These are phyloP conservation scores for Nothopassalora personata DNA, from an alignment of 2,329 filamentous ascomycete genomes.

Conservation along the genomic window DNA sequence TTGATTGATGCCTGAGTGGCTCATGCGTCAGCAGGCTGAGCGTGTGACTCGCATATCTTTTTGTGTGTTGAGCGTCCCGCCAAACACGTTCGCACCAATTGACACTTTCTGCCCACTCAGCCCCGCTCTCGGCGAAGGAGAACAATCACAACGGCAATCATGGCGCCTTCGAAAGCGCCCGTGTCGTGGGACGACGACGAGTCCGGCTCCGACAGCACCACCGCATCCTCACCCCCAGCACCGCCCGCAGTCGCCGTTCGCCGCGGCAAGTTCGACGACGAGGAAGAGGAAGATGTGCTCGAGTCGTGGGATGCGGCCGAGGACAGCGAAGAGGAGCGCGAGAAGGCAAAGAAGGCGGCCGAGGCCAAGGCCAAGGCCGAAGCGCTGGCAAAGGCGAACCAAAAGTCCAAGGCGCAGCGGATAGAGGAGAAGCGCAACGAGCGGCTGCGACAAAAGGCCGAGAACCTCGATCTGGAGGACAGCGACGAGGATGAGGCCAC, in stretches of 20 bases:
- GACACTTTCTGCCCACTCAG: neutral
- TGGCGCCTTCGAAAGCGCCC: slow-evolving; percentile 29
- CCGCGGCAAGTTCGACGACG: slow-evolving; percentile 79
- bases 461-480: slow-evolving; percentile 53
- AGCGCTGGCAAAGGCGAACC: slow-evolving; percentile 78
- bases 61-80: no score
- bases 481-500: slow-evolving; percentile 67
- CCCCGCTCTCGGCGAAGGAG: slow-evolving; percentile 11
- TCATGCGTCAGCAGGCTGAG: neutral
- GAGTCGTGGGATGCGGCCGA: slow-evolving; percentile 97
- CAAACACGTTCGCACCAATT: neutral
- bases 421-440: slow-evolving; percentile 67
- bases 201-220: slow-evolving; percentile 42
- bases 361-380: slow-evolving; percentile 86
- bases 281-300: slow-evolving; percentile 83
- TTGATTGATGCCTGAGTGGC: neutral
- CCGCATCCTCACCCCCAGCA: slow-evolving; percentile 44
- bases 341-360: slow-evolving; percentile 83
- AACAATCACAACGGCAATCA: slow-evolving; percentile 27
- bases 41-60: neutral
- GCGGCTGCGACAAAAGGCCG: slow-evolving; percentile 54
- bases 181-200: slow-evolving; percentile 48
- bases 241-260: slow-evolving; percentile 38
- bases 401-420: slow-evolving; percentile 83
- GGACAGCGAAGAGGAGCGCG: slow-evolving; percentile 92